phyloP scores from a whole-genome alignment of 345 rosid genomes.

The Bretschneidera sinensis region DNA sequence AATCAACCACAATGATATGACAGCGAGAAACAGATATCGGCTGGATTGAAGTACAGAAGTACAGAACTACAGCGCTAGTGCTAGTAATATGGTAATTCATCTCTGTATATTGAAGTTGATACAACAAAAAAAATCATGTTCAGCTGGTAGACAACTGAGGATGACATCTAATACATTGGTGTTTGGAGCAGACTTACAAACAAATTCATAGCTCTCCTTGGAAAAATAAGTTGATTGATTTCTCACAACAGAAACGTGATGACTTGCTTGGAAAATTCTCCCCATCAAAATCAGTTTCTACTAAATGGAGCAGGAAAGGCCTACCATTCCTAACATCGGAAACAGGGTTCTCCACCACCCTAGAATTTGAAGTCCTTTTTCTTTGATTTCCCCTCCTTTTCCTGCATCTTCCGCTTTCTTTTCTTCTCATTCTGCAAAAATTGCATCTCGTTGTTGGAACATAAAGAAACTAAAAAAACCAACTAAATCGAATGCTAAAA shows the following conservation, averaged over 20 bases:
- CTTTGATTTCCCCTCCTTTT: slow-evolving; percentile 93
- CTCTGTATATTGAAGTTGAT: no score
- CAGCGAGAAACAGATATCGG: no score
- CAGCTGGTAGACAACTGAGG: not conserved
- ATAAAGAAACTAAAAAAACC: not conserved
- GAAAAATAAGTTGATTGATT: not conserved
- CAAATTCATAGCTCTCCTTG: not conserved
- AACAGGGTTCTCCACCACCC: not conserved
- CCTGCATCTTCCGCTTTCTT: slow-evolving; percentile 87
- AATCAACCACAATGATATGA: no score
- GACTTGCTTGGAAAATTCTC: not conserved
- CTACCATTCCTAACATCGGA: not conserved
- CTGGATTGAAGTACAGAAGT: no score
- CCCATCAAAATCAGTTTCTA: not conserved
- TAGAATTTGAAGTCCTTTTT: slow-evolving; percentile 88
- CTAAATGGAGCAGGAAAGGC: not conserved
- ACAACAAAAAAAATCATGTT: not conserved
- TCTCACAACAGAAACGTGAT: not conserved
- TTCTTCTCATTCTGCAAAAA: slow-evolving; percentile 81
- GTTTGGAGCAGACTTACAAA: not conserved
- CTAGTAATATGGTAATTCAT: not conserved
- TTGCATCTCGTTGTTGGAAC: not conserved
- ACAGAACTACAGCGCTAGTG: no score
- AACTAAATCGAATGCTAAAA: no score
- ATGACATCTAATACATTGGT: not conserved